phyloP scores from a whole-genome alignment of 2,329 filamentous ascomycete species.

The Colletotrichum eremochloae region DNA sequence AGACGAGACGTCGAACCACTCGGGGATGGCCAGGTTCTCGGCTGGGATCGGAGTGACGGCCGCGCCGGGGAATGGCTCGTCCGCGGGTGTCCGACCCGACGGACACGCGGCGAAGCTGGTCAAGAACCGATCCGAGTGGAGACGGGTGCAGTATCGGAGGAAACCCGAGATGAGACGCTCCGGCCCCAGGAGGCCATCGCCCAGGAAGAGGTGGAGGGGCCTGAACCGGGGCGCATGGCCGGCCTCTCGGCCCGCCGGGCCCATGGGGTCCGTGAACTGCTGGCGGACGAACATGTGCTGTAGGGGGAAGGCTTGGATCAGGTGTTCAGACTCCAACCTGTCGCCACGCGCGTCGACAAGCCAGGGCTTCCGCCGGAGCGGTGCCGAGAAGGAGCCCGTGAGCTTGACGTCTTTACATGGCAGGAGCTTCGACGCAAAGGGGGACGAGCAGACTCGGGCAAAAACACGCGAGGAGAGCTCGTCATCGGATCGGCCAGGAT shows the following conservation, averaged over 20 bases:
- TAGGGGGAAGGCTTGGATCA: slow-evolving; percentile 9
- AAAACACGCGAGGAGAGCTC: slow-evolving; percentile 6
- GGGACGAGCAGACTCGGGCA: slow-evolving; percentile 9
- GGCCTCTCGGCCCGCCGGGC: too few species aligned
- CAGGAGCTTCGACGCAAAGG: neutral
- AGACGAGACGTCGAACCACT: too few species aligned
- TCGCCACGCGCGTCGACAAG: neutral
- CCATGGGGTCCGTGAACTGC: slow-evolving; percentile 14
- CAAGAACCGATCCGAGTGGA: slow-evolving; percentile 6
- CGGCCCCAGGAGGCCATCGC: slow-evolving; percentile 18
- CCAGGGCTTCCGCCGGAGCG: slow-evolving; percentile 7
- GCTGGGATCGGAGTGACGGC: too few species aligned
- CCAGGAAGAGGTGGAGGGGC: slow-evolving; percentile 22
- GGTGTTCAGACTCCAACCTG: neutral
- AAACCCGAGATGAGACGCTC: slow-evolving; percentile 14
- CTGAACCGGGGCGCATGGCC: slow-evolving; percentile 5
- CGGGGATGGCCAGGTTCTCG: too few species aligned
- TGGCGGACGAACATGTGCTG: slow-evolving; percentile 32
- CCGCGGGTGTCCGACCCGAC: neutral
- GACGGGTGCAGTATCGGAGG: slow-evolving; percentile 11
- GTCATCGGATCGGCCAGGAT: slow-evolving; percentile 10
- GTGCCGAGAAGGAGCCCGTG: slow-evolving; percentile 29
- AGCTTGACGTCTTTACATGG: neutral
- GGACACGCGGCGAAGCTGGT: slow-evolving; percentile 14
- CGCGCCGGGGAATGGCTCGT: neutral